Conservation (phyloP, 371 early-diverging fungal genomes). For the Mortierella polycephala region DNA sequence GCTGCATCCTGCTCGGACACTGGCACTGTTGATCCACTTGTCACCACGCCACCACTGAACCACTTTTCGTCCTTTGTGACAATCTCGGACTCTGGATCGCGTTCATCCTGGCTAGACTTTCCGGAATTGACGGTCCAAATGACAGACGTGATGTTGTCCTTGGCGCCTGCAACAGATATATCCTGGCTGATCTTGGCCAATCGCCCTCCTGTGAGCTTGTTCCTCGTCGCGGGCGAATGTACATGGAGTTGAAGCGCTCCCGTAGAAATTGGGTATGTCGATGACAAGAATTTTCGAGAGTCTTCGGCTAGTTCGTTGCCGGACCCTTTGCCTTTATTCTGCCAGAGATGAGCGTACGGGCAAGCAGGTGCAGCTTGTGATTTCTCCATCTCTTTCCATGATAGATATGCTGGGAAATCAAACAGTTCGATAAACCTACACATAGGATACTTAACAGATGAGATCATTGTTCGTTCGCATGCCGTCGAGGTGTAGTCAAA, state of each 20-base stretch:
- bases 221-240: constrained; percentile 40
- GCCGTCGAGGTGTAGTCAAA: no score
- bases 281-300: constrained; percentile 31
- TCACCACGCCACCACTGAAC: constrained; percentile 41
- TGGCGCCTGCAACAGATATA: background rate
- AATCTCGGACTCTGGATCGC: constrained; percentile 48
- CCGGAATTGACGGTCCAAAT: constrained; percentile 44
- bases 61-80: constrained; percentile 50
- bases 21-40: background rate
- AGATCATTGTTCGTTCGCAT: background rate
- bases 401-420: constrained; percentile 58
- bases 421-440: constrained; percentile 59
- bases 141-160: constrained; percentile 27
- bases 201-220: constrained; percentile 27
- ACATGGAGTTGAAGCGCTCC: constrained; percentile 34
- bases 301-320: constrained; percentile 36
- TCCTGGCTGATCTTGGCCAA: constrained; percentile 40
- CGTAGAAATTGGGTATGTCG: constrained; percentile 32
- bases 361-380: constrained; percentile 58
- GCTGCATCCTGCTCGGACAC: constrained; percentile 9
- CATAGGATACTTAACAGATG: background rate
- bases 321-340: constrained; percentile 60
- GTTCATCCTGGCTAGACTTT: constrained; percentile 11
- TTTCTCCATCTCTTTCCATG: constrained; percentile 59
- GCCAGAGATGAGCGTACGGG: constrained; percentile 72